Percentiles rank a stretch among this genome's conserved stretches.
Conservation (phyloP, 768 basidiomycete species). For the Leucocoprinus birnbaumii region DNA sequence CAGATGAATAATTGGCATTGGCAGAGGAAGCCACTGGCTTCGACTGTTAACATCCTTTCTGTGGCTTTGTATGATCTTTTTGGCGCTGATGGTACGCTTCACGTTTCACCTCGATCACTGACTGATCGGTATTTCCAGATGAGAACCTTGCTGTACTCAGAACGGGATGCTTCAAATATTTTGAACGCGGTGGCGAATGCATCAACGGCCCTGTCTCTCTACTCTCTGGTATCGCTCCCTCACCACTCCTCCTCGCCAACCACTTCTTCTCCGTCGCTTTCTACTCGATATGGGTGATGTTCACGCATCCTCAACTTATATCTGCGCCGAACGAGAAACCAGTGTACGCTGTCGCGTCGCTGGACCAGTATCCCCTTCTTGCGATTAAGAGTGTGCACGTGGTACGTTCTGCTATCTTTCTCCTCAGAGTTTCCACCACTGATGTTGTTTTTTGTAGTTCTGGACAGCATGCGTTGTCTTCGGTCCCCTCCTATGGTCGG, state of each 20-base stretch:
- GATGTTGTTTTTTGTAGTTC: slow-evolving; percentile 46
- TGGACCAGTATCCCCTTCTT: slow-evolving; percentile 69
- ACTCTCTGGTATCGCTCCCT: slow-evolving; percentile 80
- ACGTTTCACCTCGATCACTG: background rate
- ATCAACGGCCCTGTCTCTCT: slow-evolving; percentile 86
- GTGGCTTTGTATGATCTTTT: slow-evolving; percentile 94
- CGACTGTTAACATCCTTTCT: slow-evolving; percentile 90
- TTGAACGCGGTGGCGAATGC: slow-evolving; percentile 89
- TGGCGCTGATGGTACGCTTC: slow-evolving; percentile 79
- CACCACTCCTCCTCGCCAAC: slow-evolving; percentile 75
- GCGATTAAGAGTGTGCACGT: slow-evolving; percentile 60
- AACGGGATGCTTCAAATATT: slow-evolving; percentile 95
- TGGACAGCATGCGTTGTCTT: slow-evolving; percentile 92
- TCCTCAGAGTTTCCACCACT: background rate
- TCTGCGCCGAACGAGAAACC: slow-evolving; percentile 30
- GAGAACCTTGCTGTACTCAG: slow-evolving; percentile 61
- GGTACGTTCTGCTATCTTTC: slow-evolving; percentile 44
- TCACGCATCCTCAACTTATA: slow-evolving; percentile 47
- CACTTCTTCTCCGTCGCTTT: slow-evolving; percentile 97
- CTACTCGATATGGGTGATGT: slow-evolving; percentile 90
- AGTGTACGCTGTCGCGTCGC: slow-evolving; percentile 35
- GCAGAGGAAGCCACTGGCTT: slow-evolving; percentile 76
- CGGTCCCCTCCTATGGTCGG: slow-evolving; percentile 83
- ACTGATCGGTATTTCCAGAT: slow-evolving; percentile 33
- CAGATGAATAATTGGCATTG: slow-evolving; percentile 79